phyloP scores from a whole-genome alignment of 1,284 basidiomycete species.

The Blastosporella zonata region DNA sequence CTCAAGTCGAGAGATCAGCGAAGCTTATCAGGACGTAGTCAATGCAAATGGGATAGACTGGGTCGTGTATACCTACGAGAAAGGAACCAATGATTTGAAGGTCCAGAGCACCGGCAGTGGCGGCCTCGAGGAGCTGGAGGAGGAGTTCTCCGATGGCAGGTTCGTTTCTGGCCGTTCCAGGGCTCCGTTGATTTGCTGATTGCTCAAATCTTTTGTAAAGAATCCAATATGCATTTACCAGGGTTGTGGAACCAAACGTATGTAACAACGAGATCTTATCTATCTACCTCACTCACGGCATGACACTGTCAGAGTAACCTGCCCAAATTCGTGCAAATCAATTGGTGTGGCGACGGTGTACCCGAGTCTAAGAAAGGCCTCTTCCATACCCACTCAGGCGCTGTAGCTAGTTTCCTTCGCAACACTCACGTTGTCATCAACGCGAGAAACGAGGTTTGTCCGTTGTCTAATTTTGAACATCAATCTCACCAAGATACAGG shows the following conservation, averaged over 20 bases:
- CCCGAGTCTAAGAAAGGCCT: constrained; percentile 91
- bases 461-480: neutral
- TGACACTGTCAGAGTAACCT: constrained; percentile 61
- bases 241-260: constrained; percentile 87
- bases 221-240: constrained; percentile 92
- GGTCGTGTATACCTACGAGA: constrained; percentile 85
- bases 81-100: constrained; percentile 85
- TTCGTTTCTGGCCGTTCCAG: constrained; percentile 30
- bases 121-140: constrained; percentile 87
- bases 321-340: constrained; percentile 90
- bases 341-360: constrained; percentile 96
- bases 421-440: constrained; percentile 89
- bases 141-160: constrained; percentile 94
- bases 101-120: constrained; percentile 83
- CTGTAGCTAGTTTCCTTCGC: constrained; percentile 81
- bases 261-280: constrained; percentile 24
- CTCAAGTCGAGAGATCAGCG: constrained; percentile 65
- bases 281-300: constrained; percentile 4
- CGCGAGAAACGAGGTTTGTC: constrained; percentile 82
- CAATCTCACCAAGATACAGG: constrained; percentile 29
- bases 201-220: constrained; percentile 36
- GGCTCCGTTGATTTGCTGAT: constrained; percentile 8
- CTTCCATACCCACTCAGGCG: constrained; percentile 84
- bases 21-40: constrained; percentile 81
- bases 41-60: constrained; percentile 78